A percentile compares a stretch with the other conserved stretches of the same genome.
phyloP scores from a whole-genome alignment of 768 basidiomycete species.

The Cubamyces sp. region DNA sequence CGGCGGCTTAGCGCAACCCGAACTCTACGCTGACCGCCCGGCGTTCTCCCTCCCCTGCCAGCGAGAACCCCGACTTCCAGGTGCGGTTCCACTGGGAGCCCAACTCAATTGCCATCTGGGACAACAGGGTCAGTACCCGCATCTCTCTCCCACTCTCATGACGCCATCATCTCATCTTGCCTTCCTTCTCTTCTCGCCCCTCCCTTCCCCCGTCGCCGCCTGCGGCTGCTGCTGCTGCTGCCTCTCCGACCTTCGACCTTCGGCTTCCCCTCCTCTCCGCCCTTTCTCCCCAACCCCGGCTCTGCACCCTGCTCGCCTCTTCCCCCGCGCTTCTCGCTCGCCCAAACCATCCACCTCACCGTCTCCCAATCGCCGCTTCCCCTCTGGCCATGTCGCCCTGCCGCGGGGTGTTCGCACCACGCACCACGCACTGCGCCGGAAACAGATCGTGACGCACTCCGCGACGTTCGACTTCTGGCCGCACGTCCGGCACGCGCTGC shows the following conservation, averaged over 20 bases:
- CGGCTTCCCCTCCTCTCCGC: not conserved
- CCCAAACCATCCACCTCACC: not conserved
- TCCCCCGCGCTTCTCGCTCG: not conserved
- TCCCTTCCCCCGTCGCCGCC: not conserved
- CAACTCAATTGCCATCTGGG: slow-evolving; percentile 85
- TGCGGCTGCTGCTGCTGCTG: too few relatives aligned
- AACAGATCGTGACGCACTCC: slow-evolving; percentile 71
- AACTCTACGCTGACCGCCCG: slow-evolving; percentile 17
- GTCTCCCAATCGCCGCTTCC: not conserved
- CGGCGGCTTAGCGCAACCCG: slow-evolving; percentile 6
- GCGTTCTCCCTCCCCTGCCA: too few relatives aligned
- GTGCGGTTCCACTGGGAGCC: slow-evolving; percentile 79
- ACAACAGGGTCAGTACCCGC: slow-evolving; percentile 65
- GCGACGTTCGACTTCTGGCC: slow-evolving; percentile 88
- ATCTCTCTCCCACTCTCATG: not conserved
- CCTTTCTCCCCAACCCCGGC: too few relatives aligned
- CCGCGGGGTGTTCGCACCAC: not conserved
- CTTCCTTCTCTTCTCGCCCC: not conserved
- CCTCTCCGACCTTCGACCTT: not conserved
- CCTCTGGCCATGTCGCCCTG: not conserved
- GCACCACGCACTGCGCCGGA: not conserved
- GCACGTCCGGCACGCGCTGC: slow-evolving; percentile 73
- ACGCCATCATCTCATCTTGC: not conserved
- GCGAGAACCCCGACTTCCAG: slow-evolving; percentile 72
- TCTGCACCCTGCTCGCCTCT: too few relatives aligned